A percentile compares a stretch with the other conserved stretches of the same genome.
Conservation (phyloP, 495 filamentous ascomycete genomes). For the Penicillium antarcticum region DNA sequence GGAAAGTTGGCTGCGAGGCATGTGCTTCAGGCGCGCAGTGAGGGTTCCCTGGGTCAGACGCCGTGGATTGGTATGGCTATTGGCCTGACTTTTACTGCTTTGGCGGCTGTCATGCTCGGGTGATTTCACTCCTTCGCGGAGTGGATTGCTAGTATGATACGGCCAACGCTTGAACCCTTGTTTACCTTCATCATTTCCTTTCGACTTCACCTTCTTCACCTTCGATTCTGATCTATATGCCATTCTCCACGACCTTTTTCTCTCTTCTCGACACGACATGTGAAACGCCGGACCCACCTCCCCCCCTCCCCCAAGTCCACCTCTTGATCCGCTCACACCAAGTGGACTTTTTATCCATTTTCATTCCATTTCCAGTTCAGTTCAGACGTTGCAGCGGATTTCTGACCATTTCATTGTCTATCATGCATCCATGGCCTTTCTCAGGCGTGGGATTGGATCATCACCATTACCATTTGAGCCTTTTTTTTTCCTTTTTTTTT, state of each 20-base stretch:
- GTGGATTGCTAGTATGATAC: too few species aligned
- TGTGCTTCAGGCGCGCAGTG: slow-evolving; percentile 37
- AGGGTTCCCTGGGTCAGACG: slow-evolving; percentile 44
- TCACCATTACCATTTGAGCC: background rate
- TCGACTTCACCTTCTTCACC: slow-evolving; percentile 1
- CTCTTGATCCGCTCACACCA: background rate
- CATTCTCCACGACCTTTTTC: slow-evolving; percentile 9
- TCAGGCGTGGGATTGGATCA: slow-evolving; percentile 9
- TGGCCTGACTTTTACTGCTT: slow-evolving; percentile 41
- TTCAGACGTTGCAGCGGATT: slow-evolving; percentile 6
- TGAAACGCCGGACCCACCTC: slow-evolving; percentile 5
- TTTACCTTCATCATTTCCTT: slow-evolving; percentile 2
- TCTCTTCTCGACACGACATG: slow-evolving; percentile 4
- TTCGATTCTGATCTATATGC: slow-evolving; percentile 5
- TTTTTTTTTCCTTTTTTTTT: slow-evolving; percentile 9
- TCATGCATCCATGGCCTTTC: slow-evolving; percentile 7
- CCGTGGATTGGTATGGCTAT: slow-evolving; percentile 51
- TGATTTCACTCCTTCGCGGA: slow-evolving; percentile 1
- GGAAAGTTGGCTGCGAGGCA: slow-evolving; percentile 8
- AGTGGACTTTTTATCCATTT: background rate
- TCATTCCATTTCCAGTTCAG: background rate
- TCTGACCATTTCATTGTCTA: slow-evolving; percentile 1
- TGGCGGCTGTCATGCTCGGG: slow-evolving; percentile 46
- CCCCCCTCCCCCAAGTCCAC: background rate
- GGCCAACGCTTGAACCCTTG: background rate